Percentiles rank a stretch among this genome's conserved stretches.
Evolutionary conservation across 805 yeast species (phyloP).

Genomic region (Komagataella phaffii): DNA sequence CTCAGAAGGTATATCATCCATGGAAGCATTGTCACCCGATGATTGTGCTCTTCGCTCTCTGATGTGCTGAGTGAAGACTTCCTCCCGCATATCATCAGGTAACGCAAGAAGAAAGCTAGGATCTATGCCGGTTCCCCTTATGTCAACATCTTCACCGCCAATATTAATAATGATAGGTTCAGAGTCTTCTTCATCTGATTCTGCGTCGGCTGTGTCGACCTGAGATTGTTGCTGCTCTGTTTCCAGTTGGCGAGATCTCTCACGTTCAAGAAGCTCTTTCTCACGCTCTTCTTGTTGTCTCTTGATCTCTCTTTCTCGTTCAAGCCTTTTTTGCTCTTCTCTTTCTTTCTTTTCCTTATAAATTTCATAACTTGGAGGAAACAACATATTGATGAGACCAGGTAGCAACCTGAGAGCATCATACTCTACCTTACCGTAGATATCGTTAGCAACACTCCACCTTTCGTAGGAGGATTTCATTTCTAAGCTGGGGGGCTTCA

Average conservation of each 20-base stretch:
- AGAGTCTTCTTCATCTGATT: slow-evolving; percentile 5
- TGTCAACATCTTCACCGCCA: slow-evolving; percentile 70
- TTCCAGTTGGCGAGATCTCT: slow-evolving; percentile 15
- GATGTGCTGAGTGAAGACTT: slow-evolving; percentile 76
- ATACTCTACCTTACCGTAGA: slow-evolving; percentile 25
- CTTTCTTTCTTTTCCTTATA: slow-evolving; percentile 9
- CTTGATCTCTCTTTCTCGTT: slow-evolving; percentile 6
- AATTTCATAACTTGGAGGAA: slow-evolving; percentile 31
- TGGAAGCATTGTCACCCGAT: slow-evolving; percentile 23
- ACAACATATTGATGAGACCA: slow-evolving; percentile 31
- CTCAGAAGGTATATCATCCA: slow-evolving; percentile 65
- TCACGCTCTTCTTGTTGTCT: slow-evolving; percentile 3
- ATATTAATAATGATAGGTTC: slow-evolving; percentile 59
- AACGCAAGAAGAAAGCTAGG: slow-evolving; percentile 82
- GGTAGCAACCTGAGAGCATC: slow-evolving; percentile 23
- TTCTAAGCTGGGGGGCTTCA: not conserved
- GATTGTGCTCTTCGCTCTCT: slow-evolving; percentile 58
- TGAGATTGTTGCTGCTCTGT: slow-evolving; percentile 15
- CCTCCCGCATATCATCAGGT: slow-evolving; percentile 89
- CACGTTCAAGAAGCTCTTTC: slow-evolving; percentile 10
- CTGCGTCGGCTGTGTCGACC: slow-evolving; percentile 16
- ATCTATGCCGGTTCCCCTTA: slow-evolving; percentile 83
- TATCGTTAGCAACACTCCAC: slow-evolving; percentile 47
- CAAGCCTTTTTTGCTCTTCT: slow-evolving; percentile 4
- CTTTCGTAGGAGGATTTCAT: slow-evolving; percentile 41